Percentiles rank a stretch among this genome's conserved stretches.
Evolutionary conservation across 2,329 filamentous ascomycete species (phyloP).

Genomic region (Xylaria sp.): DNA sequence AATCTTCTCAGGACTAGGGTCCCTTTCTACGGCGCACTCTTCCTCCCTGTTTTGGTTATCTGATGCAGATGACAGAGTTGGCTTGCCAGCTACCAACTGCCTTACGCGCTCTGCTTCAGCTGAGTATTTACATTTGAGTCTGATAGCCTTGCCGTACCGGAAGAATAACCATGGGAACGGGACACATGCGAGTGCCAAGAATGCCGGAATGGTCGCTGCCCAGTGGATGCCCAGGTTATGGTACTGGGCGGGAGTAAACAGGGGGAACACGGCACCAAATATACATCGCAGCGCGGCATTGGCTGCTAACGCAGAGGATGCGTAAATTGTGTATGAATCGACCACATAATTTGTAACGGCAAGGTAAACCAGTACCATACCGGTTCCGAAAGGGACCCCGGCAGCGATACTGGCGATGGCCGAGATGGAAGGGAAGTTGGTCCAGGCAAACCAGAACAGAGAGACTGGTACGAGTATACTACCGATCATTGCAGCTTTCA

Average conservation of each 20-base stretch:
- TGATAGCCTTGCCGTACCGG: conserved; percentile 71
- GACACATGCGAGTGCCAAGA: conserved; percentile 75
- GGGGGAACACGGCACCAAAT: conserved; percentile 68
- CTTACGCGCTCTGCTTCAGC: conserved; percentile 60
- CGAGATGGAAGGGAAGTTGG: neutral
- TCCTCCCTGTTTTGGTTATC: neutral
- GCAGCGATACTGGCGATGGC: neutral
- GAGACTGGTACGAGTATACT: neutral
- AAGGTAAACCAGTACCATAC: conserved; percentile 64
- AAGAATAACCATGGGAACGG: conserved; percentile 80
- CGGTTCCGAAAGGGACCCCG: conserved; percentile 45
- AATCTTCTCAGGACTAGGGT: neutral
- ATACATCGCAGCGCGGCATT: conserved; percentile 66
- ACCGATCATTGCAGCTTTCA: neutral
- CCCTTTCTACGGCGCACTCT: neutral
- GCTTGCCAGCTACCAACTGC: neutral
- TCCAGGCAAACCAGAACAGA: conserved; percentile 3
- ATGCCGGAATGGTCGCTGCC: conserved; percentile 77
- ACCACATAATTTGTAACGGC: conserved; percentile 65
- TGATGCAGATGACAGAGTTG: neutral
- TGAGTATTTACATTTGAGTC: conserved; percentile 74
- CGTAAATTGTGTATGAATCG: conserved; percentile 74
- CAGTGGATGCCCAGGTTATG: conserved; percentile 74
- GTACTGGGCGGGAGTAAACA: conserved; percentile 67
- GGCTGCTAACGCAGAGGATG: conserved; percentile 69